Evolutionary conservation across 768 basidiomycete species (phyloP).

Genomic region (Lyophyllum atratum): DNA sequence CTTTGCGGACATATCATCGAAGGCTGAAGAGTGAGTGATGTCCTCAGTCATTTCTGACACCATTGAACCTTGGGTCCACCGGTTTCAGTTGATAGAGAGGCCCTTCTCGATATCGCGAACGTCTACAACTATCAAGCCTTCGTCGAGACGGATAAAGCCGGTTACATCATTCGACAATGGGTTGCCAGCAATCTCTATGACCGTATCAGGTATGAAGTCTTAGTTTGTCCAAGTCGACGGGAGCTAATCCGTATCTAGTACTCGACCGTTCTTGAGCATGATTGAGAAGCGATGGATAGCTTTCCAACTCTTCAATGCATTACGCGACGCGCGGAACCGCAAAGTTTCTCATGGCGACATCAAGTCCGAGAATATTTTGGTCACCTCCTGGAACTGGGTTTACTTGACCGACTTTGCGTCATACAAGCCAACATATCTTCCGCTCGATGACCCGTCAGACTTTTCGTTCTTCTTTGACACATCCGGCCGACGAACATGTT

Average conservation of each 20-base stretch:
- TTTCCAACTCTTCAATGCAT: slow-evolving; percentile 85
- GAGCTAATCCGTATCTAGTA: slow-evolving; percentile 49
- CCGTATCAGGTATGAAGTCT: slow-evolving; percentile 78
- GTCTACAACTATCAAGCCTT: slow-evolving; percentile 88
- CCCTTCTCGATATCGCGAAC: slow-evolving; percentile 82
- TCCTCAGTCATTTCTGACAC: not conserved
- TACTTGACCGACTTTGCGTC: slow-evolving; percentile 94
- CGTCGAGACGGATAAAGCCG: slow-evolving; percentile 94
- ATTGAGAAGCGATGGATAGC: slow-evolving; percentile 99
- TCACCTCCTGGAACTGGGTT: slow-evolving; percentile 95
- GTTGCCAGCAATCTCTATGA: slow-evolving; percentile 93
- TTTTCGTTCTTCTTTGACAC: slow-evolving; percentile 99
- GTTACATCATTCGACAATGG: slow-evolving; percentile 95
- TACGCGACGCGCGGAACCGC: slow-evolving; percentile 79
- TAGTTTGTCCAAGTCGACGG: not conserved
- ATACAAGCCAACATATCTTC: slow-evolving; percentile 94
- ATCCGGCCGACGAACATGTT: slow-evolving; percentile 90
- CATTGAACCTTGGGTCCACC: slow-evolving; percentile 1
- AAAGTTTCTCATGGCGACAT: slow-evolving; percentile 97
- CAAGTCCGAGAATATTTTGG: slow-evolving; percentile 95
- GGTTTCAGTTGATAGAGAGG: slow-evolving; percentile 77
- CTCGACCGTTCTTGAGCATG: slow-evolving; percentile 87
- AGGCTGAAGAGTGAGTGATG: slow-evolving; percentile 69
- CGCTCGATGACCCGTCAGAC: slow-evolving; percentile 94
- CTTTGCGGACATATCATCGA: slow-evolving; percentile 71